A percentile compares a stretch with the other conserved stretches of the same genome.
Evolutionary conservation across 805 yeast genomes (phyloP).

Genomic region (Sungouiozyma intestinalis): DNA sequence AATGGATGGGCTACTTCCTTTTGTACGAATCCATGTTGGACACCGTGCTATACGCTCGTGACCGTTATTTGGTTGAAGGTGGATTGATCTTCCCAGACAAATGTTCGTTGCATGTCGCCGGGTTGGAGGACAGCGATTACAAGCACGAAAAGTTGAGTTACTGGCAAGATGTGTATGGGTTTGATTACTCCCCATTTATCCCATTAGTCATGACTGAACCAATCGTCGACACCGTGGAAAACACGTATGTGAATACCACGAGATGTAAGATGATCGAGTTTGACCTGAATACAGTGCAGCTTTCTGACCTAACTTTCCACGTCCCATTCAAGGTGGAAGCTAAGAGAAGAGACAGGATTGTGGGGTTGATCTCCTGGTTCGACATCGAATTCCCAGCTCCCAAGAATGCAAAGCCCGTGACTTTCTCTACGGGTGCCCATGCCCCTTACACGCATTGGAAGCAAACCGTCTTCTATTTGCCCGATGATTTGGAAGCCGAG

Average conservation of each 20-base stretch:
- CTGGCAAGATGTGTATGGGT: conserved; percentile 97
- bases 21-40: conserved; percentile 97
- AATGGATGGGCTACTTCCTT: conserved; percentile 99
- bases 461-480: conserved; percentile 88
- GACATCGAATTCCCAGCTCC: conserved; percentile 75
- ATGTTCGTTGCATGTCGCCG: conserved; percentile 80
- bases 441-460: conserved; percentile 97
- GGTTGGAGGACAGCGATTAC: conserved; percentile 86
- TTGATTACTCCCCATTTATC: conserved; percentile 87
- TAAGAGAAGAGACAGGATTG: conserved; percentile 68
- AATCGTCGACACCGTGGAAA: conserved; percentile 87
- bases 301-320: conserved; percentile 72
- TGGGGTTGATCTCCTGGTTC: conserved; percentile 90
- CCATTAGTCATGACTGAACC: conserved; percentile 87
- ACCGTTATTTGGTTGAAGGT: conserved; percentile 61
- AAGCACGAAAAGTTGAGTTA: conserved; percentile 82
- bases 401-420: conserved; percentile 45
- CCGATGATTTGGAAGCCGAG: conserved; percentile 65
- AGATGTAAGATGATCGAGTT: conserved; percentile 63
- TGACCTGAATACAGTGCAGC: conserved; percentile 80
- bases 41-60: conserved; percentile 90
- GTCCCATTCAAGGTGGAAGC: conserved; percentile 62
- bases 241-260: conserved; percentile 63
- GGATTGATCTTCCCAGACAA: conserved; percentile 94
- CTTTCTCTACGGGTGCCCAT: conserved; percentile 90